phyloP scores from a whole-genome alignment of 2,329 filamentous ascomycete species.

The Tolypocladium sp. region DNA sequence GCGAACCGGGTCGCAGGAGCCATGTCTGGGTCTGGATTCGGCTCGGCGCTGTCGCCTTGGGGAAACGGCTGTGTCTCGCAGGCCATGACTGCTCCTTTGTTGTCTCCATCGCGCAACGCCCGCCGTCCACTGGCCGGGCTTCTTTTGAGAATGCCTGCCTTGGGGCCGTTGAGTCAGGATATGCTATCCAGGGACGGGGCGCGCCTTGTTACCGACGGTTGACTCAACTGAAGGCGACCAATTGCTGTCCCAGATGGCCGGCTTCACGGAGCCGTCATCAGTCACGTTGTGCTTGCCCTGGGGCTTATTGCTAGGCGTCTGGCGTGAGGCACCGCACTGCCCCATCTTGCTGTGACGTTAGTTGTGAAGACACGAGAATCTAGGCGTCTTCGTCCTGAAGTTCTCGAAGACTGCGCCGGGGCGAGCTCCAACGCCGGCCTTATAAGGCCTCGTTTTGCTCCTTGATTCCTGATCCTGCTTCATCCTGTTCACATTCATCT shows the following conservation, averaged over 20 bases:
- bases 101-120: not conserved
- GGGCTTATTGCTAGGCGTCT: not conserved
- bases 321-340: not conserved
- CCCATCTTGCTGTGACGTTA: not conserved
- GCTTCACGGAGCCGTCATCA: not conserved
- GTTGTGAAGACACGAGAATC: not conserved
- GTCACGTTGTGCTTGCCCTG: not conserved
- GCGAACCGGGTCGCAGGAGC: not conserved
- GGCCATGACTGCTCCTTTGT: not conserved
- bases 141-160: not conserved
- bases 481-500: not conserved
- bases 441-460: not conserved
- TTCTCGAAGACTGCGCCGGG: not conserved
- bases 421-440: not conserved
- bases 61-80: not conserved
- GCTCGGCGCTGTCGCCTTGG: not conserved
- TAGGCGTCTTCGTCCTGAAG: not conserved
- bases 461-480: not conserved
- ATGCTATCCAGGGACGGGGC: not conserved
- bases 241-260: not conserved
- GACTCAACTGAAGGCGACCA: not conserved
- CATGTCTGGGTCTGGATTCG: not conserved
- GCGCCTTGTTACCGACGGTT: not conserved
- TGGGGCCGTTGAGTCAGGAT: conserved; percentile 1
- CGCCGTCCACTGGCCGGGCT: not conserved